phyloP scores from a whole-genome alignment of 495 filamentous ascomycete species.

The Pyronema omphalodes region DNA sequence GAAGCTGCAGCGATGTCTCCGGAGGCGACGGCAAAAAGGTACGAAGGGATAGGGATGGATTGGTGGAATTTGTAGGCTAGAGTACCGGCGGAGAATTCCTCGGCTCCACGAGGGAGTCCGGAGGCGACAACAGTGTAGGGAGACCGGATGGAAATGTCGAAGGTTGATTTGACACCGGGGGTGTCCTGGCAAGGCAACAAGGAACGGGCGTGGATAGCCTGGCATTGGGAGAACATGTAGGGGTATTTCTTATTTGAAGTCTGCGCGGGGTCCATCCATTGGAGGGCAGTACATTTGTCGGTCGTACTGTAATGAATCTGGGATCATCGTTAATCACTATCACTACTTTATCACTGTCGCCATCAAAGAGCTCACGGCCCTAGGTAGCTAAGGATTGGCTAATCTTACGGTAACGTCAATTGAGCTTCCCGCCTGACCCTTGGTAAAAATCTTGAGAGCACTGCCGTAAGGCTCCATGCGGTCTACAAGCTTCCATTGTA shows the following conservation, averaged over 20 bases:
- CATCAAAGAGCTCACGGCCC: not conserved
- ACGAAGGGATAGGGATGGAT: constrained; percentile 78
- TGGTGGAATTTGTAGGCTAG: constrained; percentile 70
- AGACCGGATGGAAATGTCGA: constrained; percentile 71
- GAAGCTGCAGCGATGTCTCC: constrained; percentile 70
- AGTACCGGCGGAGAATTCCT: constrained; percentile 30
- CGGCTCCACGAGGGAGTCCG: constrained; percentile 47
- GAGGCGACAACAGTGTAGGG: constrained; percentile 76
- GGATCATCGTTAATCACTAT: not conserved
- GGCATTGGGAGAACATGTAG: constrained; percentile 93
- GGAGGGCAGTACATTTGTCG: constrained; percentile 69
- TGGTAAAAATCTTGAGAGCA: constrained; percentile 54
- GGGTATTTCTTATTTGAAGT: constrained; percentile 84
- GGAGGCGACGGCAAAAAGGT: constrained; percentile 80
- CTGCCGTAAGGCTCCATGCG: constrained; percentile 59
- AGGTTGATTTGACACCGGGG: constrained; percentile 80
- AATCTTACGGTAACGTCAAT: constrained; percentile 34
- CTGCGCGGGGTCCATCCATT: constrained; percentile 82
- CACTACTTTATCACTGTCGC: not conserved
- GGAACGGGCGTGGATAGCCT: constrained; percentile 84
- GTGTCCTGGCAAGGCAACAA: constrained; percentile 96
- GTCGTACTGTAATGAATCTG: constrained; percentile 51
- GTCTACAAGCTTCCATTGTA: constrained; percentile 50
- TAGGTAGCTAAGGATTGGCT: not conserved
- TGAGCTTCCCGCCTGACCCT: constrained; percentile 35